Evolutionary conservation across 2,329 filamentous ascomycete species (phyloP).

Genomic region (Lachnellula suecica): DNA sequence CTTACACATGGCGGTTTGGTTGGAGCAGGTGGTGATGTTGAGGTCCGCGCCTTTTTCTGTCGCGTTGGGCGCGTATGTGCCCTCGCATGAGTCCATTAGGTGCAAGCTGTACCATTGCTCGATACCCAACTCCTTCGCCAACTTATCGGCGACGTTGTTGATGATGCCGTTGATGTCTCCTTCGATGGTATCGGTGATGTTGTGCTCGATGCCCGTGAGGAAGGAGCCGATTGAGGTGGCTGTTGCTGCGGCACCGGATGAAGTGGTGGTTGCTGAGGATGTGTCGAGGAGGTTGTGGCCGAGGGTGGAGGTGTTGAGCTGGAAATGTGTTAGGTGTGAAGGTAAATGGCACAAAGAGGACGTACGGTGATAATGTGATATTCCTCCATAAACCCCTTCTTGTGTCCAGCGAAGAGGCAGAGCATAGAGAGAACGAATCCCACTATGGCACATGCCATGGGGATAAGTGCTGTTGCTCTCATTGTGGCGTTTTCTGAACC

Average conservation of each 20-base stretch:
- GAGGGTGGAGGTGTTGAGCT: conserved; percentile 58
- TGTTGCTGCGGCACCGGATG: conserved; percentile 21
- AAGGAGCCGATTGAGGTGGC: conserved; percentile 31
- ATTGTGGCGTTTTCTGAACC: conserved; percentile 32
- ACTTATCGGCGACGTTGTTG: conserved; percentile 35
- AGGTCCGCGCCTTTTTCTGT: conserved; percentile 40
- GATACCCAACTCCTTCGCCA: conserved; percentile 49
- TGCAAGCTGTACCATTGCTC: conserved; percentile 62
- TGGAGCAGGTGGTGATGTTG: conserved; percentile 55
- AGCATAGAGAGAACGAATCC: conserved; percentile 59
- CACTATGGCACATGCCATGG: conserved; percentile 47
- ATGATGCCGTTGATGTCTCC: conserved; percentile 35
- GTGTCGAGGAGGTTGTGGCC: conserved; percentile 37
- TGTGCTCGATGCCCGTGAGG: conserved; percentile 33
- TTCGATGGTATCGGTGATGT: conserved; percentile 39
- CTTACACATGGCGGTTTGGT: conserved; percentile 49
- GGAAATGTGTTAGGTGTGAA: conserved; percentile 5
- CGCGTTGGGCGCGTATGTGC: conserved; percentile 36
- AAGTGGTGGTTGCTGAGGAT: conserved; percentile 20
- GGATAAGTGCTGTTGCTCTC: conserved; percentile 48
- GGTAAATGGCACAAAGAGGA: background rate
- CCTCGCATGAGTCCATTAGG: conserved; percentile 59
- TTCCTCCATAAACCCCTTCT: conserved; percentile 53
- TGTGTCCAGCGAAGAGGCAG: conserved; percentile 60
- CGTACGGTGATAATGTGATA: conserved; percentile 56